A percentile compares a stretch with the other conserved stretches of the same genome.
phyloP scores from a whole-genome alignment of 1,139 yeast genomes.

The Suhomyces bolitotheri region DNA sequence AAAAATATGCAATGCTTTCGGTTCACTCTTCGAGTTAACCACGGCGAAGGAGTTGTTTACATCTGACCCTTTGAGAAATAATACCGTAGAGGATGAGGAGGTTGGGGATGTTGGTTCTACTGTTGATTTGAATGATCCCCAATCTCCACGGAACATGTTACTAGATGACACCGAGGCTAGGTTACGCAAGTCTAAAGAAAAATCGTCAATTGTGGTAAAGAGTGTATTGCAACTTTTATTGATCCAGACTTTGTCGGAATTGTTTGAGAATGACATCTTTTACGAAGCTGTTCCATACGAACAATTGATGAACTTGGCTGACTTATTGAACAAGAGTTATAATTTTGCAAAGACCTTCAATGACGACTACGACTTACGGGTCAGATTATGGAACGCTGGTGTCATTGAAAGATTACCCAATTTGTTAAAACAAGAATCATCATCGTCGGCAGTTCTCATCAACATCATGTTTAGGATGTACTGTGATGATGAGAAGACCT shows the following conservation, averaged over 20 bases:
- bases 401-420: conserved; percentile 92
- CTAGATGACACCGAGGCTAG: conserved; percentile 27
- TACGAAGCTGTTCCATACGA: conserved; percentile 68
- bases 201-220: conserved; percentile 84
- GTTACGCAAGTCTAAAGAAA: conserved; percentile 46
- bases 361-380: conserved; percentile 82
- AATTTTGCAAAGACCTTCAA: conserved; percentile 84
- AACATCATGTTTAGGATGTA: conserved; percentile 79
- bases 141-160: conserved; percentile 12
- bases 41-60: conserved; percentile 84
- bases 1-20: conserved; percentile 63
- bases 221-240: conserved; percentile 86
- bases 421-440: conserved; percentile 85
- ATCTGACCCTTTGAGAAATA: conserved; percentile 55
- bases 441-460: conserved; percentile 84
- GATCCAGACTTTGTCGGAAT: conserved; percentile 83
- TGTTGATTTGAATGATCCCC: conserved; percentile 17
- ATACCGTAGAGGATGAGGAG: conserved; percentile 20
- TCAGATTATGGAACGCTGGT: conserved; percentile 87
- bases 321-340: conserved; percentile 66
- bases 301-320: conserved; percentile 59
- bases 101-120: conserved; percentile 18
- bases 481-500: conserved; percentile 60
- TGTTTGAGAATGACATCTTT: conserved; percentile 69
- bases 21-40: conserved; percentile 70